A percentile compares a stretch with the other conserved stretches of the same genome.
Conservation (phyloP, 2,329 filamentous ascomycete species). For the Periconia sp. region DNA sequence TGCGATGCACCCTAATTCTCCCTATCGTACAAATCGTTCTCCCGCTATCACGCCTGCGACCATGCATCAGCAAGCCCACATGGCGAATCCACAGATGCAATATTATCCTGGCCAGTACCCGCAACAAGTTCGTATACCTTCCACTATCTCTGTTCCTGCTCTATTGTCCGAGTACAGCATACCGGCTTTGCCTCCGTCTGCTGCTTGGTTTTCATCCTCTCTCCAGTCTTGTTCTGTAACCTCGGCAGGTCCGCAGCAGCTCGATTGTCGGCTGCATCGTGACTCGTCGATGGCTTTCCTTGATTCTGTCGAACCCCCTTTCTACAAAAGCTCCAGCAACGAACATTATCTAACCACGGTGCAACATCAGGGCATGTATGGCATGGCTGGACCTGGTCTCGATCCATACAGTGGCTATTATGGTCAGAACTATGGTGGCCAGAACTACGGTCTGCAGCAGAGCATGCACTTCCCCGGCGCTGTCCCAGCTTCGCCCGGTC, state of each 20-base stretch:
- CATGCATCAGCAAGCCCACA: conserved; percentile 65
- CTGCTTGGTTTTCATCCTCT: conserved; percentile 17
- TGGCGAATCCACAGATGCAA: conserved; percentile 63
- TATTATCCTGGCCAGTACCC: conserved; percentile 64
- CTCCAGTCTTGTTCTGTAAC: conserved; percentile 13
- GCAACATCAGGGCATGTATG: conserved; percentile 69
- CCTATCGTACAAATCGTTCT: conserved; percentile 62
- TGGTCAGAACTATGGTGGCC: conserved; percentile 50
- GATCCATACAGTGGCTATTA: conserved; percentile 50
- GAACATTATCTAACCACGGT: conserved; percentile 72
- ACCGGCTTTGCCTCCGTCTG: conserved; percentile 19
- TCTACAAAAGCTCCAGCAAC: conserved; percentile 73
- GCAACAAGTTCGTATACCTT: conserved; percentile 66
- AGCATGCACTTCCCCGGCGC: conserved; percentile 53
- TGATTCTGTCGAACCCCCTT: conserved; percentile 55
- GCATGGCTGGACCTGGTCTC: conserved; percentile 62
- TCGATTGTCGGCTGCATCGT: conserved; percentile 22
- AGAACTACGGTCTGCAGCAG: conserved; percentile 55
- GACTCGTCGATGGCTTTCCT: conserved; percentile 30
- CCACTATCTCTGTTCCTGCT: conserved; percentile 42
- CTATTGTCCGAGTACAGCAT: conserved; percentile 26
- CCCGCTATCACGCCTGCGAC: conserved; percentile 65
- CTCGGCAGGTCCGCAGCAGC: conserved; percentile 21
- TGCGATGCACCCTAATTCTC: conserved; percentile 62
- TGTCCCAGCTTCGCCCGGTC: conserved; percentile 53